Evolutionary conservation across 768 basidiomycete species (phyloP).

Genomic region (Russula sp.): DNA sequence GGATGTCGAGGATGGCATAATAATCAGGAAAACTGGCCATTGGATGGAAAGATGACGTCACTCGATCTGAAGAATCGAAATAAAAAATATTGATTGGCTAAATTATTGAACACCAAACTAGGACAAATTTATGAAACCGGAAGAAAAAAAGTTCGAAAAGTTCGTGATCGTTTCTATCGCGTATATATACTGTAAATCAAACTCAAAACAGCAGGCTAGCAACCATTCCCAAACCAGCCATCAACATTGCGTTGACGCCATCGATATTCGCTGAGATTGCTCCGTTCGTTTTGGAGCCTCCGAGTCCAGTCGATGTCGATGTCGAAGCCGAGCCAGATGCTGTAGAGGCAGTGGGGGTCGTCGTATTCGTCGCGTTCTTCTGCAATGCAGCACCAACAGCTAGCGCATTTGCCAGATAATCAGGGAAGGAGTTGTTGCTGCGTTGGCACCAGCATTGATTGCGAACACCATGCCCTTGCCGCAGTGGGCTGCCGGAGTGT

Average conservation of each 20-base stretch:
- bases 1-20: conserved; percentile 58
- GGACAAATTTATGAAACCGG: not conserved
- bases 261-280: not conserved
- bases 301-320: not conserved
- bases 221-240: not conserved
- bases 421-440: conserved; percentile 9
- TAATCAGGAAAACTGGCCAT: conserved; percentile 84
- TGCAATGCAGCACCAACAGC: conserved; percentile 5
- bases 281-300: not conserved
- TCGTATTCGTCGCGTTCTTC: not conserved
- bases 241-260: not conserved
- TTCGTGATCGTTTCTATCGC: not conserved
- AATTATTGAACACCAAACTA: not conserved
- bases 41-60: conserved; percentile 8
- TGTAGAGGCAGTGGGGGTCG: not conserved
- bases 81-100: not conserved
- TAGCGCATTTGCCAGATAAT: conserved; percentile 13
- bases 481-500: conserved; percentile 26
- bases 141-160: no score
- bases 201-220: not conserved
- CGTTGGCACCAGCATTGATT: conserved; percentile 31
- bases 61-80: no score
- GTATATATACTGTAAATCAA: no score
- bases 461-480: conserved; percentile 36
- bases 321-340: not conserved